phyloP scores from a whole-genome alignment of 2,329 filamentous ascomycete genomes.

The Claviceps sp. region DNA sequence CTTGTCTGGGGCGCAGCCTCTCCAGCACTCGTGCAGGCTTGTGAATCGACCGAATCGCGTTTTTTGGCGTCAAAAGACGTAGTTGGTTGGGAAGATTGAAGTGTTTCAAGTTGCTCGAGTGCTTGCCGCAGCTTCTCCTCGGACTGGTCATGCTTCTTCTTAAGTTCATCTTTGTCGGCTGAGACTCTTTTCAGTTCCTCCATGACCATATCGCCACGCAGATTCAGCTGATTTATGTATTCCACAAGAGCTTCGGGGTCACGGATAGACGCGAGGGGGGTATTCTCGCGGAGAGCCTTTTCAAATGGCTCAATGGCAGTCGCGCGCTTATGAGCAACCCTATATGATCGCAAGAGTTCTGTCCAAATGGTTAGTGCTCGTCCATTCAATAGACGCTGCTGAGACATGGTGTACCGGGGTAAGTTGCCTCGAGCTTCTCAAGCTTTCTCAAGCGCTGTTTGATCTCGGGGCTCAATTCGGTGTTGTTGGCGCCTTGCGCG shows the following conservation, averaged over 20 bases:
- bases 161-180: constrained; percentile 65
- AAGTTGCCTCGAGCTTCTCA: constrained; percentile 80
- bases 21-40: constrained; percentile 4
- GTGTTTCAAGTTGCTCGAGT: constrained; percentile 47
- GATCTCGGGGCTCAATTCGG: constrained; percentile 61
- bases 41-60: constrained; percentile 13
- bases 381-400: too few relatives aligned
- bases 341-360: constrained; percentile 86
- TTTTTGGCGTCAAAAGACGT: constrained; percentile 16
- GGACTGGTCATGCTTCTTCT: constrained; percentile 59
- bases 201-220: constrained; percentile 86
- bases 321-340: constrained; percentile 76
- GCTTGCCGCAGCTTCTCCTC: constrained; percentile 50
- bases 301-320: constrained; percentile 89
- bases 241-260: constrained; percentile 78
- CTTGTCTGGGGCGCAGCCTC: constrained; percentile 14
- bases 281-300: constrained; percentile 79
- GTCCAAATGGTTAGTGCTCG: not conserved
- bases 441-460: constrained; percentile 65
- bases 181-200: constrained; percentile 84
- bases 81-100: constrained; percentile 26
- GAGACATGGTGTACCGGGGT: constrained; percentile 48
- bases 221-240: constrained; percentile 74
- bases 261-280: constrained; percentile 74
- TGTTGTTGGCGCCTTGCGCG: constrained; percentile 6